Base-by-base conservation (phyloP, 768 basidiomycete species). In the Phanerochaete carnosa region DNA sequence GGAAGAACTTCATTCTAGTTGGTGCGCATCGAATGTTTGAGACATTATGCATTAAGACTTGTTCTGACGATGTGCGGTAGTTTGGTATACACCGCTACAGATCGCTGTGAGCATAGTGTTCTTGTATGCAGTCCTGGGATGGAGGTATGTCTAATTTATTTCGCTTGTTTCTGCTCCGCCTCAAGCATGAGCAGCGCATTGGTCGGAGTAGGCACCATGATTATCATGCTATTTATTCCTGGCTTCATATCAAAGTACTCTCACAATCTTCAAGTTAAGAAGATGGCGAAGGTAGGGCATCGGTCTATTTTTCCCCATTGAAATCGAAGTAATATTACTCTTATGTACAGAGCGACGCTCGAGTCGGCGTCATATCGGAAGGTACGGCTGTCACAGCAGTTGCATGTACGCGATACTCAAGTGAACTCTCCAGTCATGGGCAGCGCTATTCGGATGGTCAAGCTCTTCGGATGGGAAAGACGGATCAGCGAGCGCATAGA, bases 401-500 rank as follows among this genome's bases (percentile, higher is more conserved):
- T 33, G 75, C 74, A 45, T 28, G 23, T 4, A 70, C 22, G 33
- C 37, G 16, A 23, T n/a, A 3, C 47, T 61, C 11, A 60, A 16
- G 11, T 12, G 22, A 26, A n/a, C 16, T 16, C 26, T 30, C 6
- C 51, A 75, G 76, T 69, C 28, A 65, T 77, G 62, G 68, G 62
- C 32, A 67, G 62, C 50, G 69, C 76, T 28, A 69, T 81, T 8
- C 75, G 80, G 23, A 80, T 81, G 75, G 72, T 81, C 68, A 82
- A 83, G 69, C 71, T 81, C 63, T 83, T 81, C 55, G 75, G 73
- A n/a, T 75, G 72, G 78, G 78, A 80, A 57, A 60, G 56, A 7
- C 78, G 81, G 56, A 81, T 88, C 67, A 74, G 80, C 30, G 72
- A 79, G 19, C 77, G 77, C 53, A 75, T 92, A 33, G 74, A 79